Base-by-base conservation (phyloP, 345 rosid genomes). In the Lumnitzera racemosa region DNA sequence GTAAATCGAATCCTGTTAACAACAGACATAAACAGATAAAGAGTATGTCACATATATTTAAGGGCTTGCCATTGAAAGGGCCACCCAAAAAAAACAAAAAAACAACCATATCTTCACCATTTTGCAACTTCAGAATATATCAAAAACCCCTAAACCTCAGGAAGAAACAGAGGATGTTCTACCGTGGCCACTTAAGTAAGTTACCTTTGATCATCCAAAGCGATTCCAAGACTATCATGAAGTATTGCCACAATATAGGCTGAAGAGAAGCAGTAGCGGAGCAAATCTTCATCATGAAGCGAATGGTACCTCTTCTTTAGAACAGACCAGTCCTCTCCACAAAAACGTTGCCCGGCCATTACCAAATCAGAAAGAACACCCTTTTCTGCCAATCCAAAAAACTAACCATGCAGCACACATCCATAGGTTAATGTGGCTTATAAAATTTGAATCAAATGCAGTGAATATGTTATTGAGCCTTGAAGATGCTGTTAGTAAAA, bases 231-330 rank as follows among this genome's bases (percentile, higher is more conserved):
- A 71, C 88, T 85, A 68, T 91, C 98, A 64, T 89, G 92, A 71
- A 91, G 96, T 64, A 91, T 74, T 48, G 96, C 90, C 58, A 86
- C 80, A 15, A 91, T 87, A 67, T 87, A 91, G 55, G 96, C 95
- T 51, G 96, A 89, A 49, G 95, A 91, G 81, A 91, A 91, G 75
- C 98, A 89, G 70, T 81, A 87, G 62, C 66, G 86, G 69, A 68
- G 67, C 62, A 91, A 63, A 72, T 73, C 88, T 67, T 84, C 92
- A 57, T 79, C 90, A 58, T 75, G 67, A 49, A 81, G 67, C 24
- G 83, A 72, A 13, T 72, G 77, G 71, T 89, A 78, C 64, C 73
- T 78, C 73, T 59, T 74, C 74, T 72, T 87, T 71, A 91, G 68
- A 24, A 59, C 74, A 11, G 83, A 80, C 98, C 98, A 91, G 51